Conservation (phyloP, 768 basidiomycete species). For the Steccherinum ochraceum region DNA sequence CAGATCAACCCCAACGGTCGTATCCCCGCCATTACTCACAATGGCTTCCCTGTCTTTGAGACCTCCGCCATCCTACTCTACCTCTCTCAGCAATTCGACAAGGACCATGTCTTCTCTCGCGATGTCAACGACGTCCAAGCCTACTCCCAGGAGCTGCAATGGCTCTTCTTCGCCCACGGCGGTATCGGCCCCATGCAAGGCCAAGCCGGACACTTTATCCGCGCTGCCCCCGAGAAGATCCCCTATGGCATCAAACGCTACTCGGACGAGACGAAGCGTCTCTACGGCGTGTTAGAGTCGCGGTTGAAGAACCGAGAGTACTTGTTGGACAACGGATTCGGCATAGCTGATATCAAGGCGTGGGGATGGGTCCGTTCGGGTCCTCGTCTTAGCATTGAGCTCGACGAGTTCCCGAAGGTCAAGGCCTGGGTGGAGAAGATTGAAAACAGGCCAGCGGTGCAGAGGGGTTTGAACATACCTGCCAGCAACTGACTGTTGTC, state of each 20-base stretch:
- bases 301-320: constrained; percentile 65
- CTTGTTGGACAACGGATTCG: constrained; percentile 65
- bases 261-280: constrained; percentile 70
- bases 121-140: constrained; percentile 47
- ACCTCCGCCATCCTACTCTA: constrained; percentile 81
- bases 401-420: constrained; percentile 61
- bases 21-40: constrained; percentile 39
- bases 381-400: constrained; percentile 40
- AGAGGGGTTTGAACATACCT: no score
- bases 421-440: no score
- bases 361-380: constrained; percentile 52
- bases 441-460: no score
- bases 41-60: constrained; percentile 68
- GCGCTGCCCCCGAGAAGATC: constrained; percentile 9
- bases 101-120: constrained; percentile 53
- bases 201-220: constrained; percentile 32
- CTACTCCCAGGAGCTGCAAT: constrained; percentile 71
- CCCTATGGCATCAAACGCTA: constrained; percentile 67
- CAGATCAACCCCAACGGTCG: constrained; percentile 38
- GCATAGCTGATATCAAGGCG: constrained; percentile 72
- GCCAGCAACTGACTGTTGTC: no score
- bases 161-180: constrained; percentile 88
- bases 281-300: constrained; percentile 79
- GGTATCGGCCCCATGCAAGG: constrained; percentile 89
- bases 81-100: constrained; percentile 76